These are phyloP conservation scores for Synchytrium microbalum DNA, from an alignment of 371 early-diverging fungal genomes.

Conservation along the genomic window DNA sequence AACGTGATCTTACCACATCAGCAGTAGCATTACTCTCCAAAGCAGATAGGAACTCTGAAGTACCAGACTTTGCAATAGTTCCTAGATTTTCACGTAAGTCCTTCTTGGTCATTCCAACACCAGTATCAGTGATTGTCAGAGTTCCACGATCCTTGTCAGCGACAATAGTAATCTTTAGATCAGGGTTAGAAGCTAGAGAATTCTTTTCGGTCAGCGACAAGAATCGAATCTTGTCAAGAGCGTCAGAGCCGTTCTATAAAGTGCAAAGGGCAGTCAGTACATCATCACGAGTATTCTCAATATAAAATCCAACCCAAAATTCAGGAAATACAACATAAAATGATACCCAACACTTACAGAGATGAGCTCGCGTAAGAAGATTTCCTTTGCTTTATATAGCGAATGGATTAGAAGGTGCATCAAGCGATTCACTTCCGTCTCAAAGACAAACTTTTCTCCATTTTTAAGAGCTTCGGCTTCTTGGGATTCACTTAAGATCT, in stretches of 20 bases:
- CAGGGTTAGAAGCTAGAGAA: conserved; percentile 41
- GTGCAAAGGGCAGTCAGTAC: not conserved
- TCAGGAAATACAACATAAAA: not conserved
- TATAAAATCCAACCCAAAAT: no score
- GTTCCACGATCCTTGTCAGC: conserved; percentile 58
- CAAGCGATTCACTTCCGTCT: conserved; percentile 72
- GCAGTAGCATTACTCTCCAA: conserved; percentile 39
- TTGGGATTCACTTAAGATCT: not conserved
- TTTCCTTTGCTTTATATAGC: conserved; percentile 75
- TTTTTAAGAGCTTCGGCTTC: not conserved
- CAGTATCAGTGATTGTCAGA: conserved; percentile 83
- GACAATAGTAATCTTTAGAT: conserved; percentile 65
- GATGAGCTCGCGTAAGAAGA: conserved; percentile 93
- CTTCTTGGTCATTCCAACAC: conserved; percentile 93
- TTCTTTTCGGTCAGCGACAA: conserved; percentile 60
- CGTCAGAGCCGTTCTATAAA: conserved; percentile 83
- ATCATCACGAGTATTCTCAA: no score
- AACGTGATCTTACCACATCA: conserved; percentile 15
- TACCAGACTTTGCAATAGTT: conserved; percentile 84
- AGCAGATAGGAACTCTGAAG: conserved; percentile 71
- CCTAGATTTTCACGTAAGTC: conserved; percentile 90
- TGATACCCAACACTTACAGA: conserved; percentile 33
- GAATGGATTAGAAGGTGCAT: conserved; percentile 90
- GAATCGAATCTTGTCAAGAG: conserved; percentile 89
- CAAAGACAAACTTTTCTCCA: conserved; percentile 28